phyloP scores from a whole-genome alignment of 2,329 filamentous ascomycete genomes.

The Hymenoscyphus linearis region DNA sequence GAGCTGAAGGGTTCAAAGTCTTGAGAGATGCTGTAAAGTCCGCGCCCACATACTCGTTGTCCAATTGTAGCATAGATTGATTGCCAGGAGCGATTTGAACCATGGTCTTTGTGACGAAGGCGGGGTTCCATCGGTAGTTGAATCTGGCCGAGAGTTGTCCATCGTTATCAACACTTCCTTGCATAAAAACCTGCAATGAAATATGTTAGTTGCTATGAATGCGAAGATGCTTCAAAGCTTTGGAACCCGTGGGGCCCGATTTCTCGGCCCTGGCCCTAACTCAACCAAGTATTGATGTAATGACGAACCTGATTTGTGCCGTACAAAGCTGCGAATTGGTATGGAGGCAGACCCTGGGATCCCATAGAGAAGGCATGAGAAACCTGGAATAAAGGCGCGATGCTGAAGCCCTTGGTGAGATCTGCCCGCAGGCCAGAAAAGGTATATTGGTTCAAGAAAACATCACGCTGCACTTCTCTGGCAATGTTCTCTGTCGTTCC shows the following conservation, averaged over 20 bases:
- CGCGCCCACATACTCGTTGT: slow-evolving; percentile 89
- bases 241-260: neutral
- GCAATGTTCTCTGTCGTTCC: slow-evolving; percentile 86
- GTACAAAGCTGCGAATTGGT: slow-evolving; percentile 90
- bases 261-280: neutral
- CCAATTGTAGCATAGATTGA: slow-evolving; percentile 86
- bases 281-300: neutral
- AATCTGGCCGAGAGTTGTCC: slow-evolving; percentile 80
- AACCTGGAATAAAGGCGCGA: slow-evolving; percentile 90
- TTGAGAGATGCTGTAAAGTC: slow-evolving; percentile 94
- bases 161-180: slow-evolving; percentile 93
- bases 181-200: slow-evolving; percentile 72
- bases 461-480: slow-evolving; percentile 92
- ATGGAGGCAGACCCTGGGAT: slow-evolving; percentile 81
- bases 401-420: slow-evolving; percentile 92
- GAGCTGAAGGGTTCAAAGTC: slow-evolving; percentile 87
- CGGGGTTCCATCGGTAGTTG: slow-evolving; percentile 83
- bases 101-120: slow-evolving; percentile 80
- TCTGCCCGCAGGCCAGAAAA: slow-evolving; percentile 95
- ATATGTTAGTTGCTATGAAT: slow-evolving; percentile 18
- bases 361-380: slow-evolving; percentile 96
- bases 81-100: slow-evolving; percentile 75
- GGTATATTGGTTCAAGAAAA: slow-evolving; percentile 93
- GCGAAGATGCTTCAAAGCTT: neutral
- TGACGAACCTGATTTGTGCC: slow-evolving; percentile 79